Base-by-base conservation (phyloP, 2,329 filamentous ascomycete species). In the Fulvia fulva region DNA sequence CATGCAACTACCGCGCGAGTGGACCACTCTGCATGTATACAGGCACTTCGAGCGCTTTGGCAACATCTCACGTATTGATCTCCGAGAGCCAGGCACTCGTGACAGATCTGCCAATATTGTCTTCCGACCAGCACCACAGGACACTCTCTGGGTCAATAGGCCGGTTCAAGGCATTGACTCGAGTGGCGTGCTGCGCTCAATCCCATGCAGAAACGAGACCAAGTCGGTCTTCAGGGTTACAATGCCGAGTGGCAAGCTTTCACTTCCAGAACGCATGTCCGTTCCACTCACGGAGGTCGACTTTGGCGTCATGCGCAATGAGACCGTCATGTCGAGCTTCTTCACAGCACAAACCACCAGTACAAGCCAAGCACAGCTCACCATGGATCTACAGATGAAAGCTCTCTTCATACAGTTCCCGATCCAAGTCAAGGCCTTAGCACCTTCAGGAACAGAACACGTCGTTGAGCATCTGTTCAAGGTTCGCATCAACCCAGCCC, bases 221-320 rank as follows among this genome's bases (percentile, higher is more conserved):
- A 46, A 41, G 19, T 25, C 26, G 3, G 45, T 50, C 11, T 52
- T 23, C 37, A 51, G 41, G 55, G 32, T 63, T 25, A 22, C 3
- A 14, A 63, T 57, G 37, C 55, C 45, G 19, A 53, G 55, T 12
- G 46, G 44, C 5, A 51, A 50, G 16, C 54, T 52, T 2, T 41
- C 32, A 3, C 59, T 66, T 19, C 57, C 61, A 1, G 57, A 65
- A 26, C 58, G 60, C n/a, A 64, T 64, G 50, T 58, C 26, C 3
- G 21, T 71, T 2, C 57, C 63, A 16, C 43, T 66, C 14, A 21
- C 23, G 3, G 51, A 74, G 0, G 67, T 91, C 1, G 80, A 84
- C 19, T 87, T 91, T 64, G 88, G 89, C 0, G 76, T 84, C 43
- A 78, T 85, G 73, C 65, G 80, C 1, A 73, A 78, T 1, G 78